Conservation (phyloP, 768 basidiomycete genomes). For the button mushroom (Agaricus bisporus) region DNA sequence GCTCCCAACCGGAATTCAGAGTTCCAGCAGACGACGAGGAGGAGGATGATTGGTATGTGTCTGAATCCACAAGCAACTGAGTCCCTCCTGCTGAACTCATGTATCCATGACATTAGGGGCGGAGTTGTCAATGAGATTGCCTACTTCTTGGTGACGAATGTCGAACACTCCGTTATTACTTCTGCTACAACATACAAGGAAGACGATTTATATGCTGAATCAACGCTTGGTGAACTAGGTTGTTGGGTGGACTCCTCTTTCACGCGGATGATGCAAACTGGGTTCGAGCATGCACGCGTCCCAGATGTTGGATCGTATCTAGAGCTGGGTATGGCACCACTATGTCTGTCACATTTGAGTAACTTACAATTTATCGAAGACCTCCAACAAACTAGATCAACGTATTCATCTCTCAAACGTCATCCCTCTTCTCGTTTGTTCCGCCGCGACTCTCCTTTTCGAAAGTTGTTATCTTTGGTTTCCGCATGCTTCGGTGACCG, state of each 20-base stretch:
- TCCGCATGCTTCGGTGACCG: constrained; percentile 53
- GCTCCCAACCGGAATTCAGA: constrained; percentile 37
- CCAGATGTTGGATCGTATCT: constrained; percentile 47
- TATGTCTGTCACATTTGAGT: not conserved
- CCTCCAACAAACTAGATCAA: constrained; percentile 16
- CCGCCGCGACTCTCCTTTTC: constrained; percentile 30
- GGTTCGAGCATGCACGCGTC: constrained; percentile 62
- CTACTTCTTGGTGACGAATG: constrained; percentile 73
- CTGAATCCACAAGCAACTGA: not conserved
- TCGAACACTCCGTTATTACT: constrained; percentile 58
- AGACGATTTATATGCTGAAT: constrained; percentile 47
- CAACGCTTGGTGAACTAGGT: constrained; percentile 65
- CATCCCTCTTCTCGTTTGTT: constrained; percentile 21
- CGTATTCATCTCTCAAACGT: constrained; percentile 18
- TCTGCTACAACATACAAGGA: constrained; percentile 17
- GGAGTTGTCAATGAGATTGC: constrained; percentile 34
- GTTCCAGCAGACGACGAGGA: constrained; percentile 19
- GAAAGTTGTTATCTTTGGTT: constrained; percentile 49
- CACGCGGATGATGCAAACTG: constrained; percentile 77
- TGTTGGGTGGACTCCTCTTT: constrained; percentile 73
- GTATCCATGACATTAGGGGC: not conserved
- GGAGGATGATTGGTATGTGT: constrained; percentile 19
- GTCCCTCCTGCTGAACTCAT: not conserved
- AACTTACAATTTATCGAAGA: not conserved
- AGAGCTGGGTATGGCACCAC: constrained; percentile 36